Base-by-base conservation (phyloP, 2,329 filamentous ascomycete genomes). In the Alternaria sp. region DNA sequence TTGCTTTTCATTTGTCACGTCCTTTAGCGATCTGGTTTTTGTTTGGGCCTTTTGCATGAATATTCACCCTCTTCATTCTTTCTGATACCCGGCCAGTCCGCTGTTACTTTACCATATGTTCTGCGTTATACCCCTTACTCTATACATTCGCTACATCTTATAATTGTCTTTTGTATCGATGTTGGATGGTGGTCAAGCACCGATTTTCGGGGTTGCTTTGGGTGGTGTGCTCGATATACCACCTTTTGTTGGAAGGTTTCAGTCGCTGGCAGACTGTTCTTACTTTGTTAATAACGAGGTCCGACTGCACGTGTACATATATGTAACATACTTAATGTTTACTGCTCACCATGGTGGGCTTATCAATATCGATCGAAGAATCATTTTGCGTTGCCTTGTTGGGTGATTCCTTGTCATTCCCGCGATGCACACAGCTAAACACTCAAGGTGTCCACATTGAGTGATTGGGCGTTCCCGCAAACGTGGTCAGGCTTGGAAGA, bases 11-110 rank as follows among this genome's bases (percentile, higher is more conserved):
- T 50, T 43, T 63, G 43, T 59, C 37, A 55, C 26, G 55, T 51
- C 62, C 47, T 55, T 63, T 59, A 69, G 67, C 67, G 68, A 55
- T 59, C 49, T 56, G 54, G 33, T 43, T 65, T 53, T 51, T 25
- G 37, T 41, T 50, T 55, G 37, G 20, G 26, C 30, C 55, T 68
- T 60, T 64, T 58, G 65, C 59, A 69, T 66, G 65, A 55, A 60
- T 50, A 53, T 64, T 66, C 55, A 64, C 51, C 54, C 54, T 41
- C 51, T 66, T 60, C 61, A 23, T 64, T 65, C 65, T 63, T 63
- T 71, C 54, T 68, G 65, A 69, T 70, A 70, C 64, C 66, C 70
- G 71, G 70, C 69, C 65, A 74, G 70, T 46, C 69, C 69, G 69
- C 60, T 68, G 63, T 63, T 60, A 23, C 56, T 49, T 49, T 46